A percentile compares a stretch with the other conserved stretches of the same genome.
Evolutionary conservation across 495 filamentous ascomycete genomes (phyloP).

Genomic region (Aspergillus funiculosus): DNA sequence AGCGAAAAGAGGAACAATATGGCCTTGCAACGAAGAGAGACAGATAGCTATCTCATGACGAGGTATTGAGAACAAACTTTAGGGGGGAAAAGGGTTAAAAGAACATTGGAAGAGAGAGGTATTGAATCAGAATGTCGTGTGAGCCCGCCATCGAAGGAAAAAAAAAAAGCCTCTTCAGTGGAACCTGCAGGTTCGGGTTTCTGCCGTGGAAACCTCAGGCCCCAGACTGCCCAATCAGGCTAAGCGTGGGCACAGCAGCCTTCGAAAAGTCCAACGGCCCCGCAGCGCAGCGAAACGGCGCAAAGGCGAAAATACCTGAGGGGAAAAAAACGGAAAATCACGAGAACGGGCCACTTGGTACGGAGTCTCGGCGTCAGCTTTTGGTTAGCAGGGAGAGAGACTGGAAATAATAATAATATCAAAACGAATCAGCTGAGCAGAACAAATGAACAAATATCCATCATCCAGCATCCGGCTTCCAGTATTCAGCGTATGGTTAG

Average conservation of each 20-base stretch:
- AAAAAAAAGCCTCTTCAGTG: slow-evolving; percentile 26
- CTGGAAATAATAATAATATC: not conserved
- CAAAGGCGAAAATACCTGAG: not conserved
- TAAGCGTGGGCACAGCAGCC: slow-evolving; percentile 7
- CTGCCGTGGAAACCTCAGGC: slow-evolving; percentile 21
- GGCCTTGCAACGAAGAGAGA: slow-evolving; percentile 17
- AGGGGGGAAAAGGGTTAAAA: slow-evolving; percentile 14
- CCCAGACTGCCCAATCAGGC: slow-evolving; percentile 9
- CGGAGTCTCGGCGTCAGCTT: not conserved
- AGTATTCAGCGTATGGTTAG: slow-evolving; percentile 29
- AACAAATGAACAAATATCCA: slow-evolving; percentile 22
- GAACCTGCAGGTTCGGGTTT: slow-evolving; percentile 22
- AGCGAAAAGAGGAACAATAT: slow-evolving; percentile 13
- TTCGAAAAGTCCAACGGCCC: slow-evolving; percentile 13
- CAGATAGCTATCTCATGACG: slow-evolving; percentile 38
- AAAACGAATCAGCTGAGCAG: slow-evolving; percentile 21
- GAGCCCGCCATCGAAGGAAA: slow-evolving; percentile 18
- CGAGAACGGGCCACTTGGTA: not conserved
- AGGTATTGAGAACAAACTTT: slow-evolving; percentile 18
- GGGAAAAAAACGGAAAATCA: slow-evolving; percentile 3
- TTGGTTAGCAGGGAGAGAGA: slow-evolving; percentile 1
- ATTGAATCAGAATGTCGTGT: slow-evolving; percentile 21
- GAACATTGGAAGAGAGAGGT: slow-evolving; percentile 18
- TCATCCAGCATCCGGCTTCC: too few relatives aligned
- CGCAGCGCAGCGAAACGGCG: slow-evolving; percentile 10